These are phyloP conservation scores for Melocanna baccifera DNA, from an alignment of 176 grass and related monocot species.

Conservation along the genomic window DNA sequence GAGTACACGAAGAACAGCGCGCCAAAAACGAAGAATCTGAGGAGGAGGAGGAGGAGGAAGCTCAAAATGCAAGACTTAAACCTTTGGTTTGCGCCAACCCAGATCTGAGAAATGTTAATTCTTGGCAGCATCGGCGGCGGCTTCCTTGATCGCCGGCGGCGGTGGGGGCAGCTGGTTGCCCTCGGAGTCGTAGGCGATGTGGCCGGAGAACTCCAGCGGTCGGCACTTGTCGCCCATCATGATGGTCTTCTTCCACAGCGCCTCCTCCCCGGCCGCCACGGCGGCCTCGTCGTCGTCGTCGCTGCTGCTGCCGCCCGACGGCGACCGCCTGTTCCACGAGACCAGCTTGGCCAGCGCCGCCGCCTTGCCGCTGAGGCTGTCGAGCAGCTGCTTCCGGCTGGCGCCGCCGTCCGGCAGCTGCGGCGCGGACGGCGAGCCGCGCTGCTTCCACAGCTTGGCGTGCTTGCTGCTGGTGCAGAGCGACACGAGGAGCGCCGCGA, in stretches of 20 bases:
- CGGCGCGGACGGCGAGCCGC: background rate
- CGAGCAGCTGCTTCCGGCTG: constrained; percentile 13
- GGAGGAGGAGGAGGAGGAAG: too few relatives aligned
- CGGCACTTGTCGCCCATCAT: constrained; percentile 69
- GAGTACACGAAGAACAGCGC: background rate
- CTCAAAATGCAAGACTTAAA: too few relatives aligned
- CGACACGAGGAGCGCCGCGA: constrained; percentile 22
- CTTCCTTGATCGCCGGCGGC: background rate
- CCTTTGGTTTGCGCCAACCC: too few relatives aligned
- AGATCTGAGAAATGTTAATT: background rate
- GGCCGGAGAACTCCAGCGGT: constrained; percentile 50
- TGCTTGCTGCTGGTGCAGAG: constrained; percentile 45
- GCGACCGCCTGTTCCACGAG: constrained; percentile 24
- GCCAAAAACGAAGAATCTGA: background rate
- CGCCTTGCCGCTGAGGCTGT: constrained; percentile 43
- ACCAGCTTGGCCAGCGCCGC: constrained; percentile 39
- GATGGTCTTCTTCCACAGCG: constrained; percentile 57
- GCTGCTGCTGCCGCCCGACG: background rate
- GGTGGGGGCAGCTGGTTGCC: constrained; percentile 29
- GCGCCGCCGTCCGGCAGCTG: too few relatives aligned
- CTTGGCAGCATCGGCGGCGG: background rate
- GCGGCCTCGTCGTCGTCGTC: background rate
- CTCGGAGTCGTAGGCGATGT: constrained; percentile 37
- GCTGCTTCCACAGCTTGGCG: constrained; percentile 29
- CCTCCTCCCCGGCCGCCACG: background rate